Base-by-base conservation (phyloP, 805 yeast genomes). In the Saccharomycopsis malanga region DNA sequence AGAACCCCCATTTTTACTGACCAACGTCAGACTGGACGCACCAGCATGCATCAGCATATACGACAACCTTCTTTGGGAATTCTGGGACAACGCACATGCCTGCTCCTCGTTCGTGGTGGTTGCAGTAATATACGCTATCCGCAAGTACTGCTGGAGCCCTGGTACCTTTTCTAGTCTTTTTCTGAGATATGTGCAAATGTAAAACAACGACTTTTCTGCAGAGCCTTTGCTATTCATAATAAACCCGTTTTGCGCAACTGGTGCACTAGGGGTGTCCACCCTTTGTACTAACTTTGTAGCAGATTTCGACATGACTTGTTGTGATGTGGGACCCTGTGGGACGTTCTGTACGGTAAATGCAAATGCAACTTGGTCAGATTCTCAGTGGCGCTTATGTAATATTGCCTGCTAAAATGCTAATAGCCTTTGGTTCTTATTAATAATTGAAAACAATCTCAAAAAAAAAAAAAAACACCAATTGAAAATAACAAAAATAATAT, bases 21-120 rank as follows among this genome's bases (percentile, higher is more conserved):
- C 32, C 30, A 22, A 4, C 23, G 32, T 34, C 24, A 23, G 32
- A 9, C 27, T 4, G 3, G 45, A 21, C 3, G 44, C 17, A 21
- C 43, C 42, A 2, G 37, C 37, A 17, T n/a, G 15, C 15, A 23
- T 4, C 4, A 34, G 24, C 34, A 20, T 4, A 27, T 17, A 20
- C 9, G 47, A 32, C 9, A 49, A 27, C 22, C 47, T 23, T 35
- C 53, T 60, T 45, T 65, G 67, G 37, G 62, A 64, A 44, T 64
- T 66, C 51, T 69, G 73, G 3, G 73, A 67, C n/a, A 69, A 68
- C 10, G 50, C 50, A 45, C 54, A 63, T 0, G 88, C 85, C 64
- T 84, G 93, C 56, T 81, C 82, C 58, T 83, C 91, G 39, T 85
- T 76, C 42, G 78, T 66, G 29, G 73, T 76, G 58, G 83, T 89